phyloP scores from a whole-genome alignment of 148 eudicot species.

The Rhododendron henanense region DNA sequence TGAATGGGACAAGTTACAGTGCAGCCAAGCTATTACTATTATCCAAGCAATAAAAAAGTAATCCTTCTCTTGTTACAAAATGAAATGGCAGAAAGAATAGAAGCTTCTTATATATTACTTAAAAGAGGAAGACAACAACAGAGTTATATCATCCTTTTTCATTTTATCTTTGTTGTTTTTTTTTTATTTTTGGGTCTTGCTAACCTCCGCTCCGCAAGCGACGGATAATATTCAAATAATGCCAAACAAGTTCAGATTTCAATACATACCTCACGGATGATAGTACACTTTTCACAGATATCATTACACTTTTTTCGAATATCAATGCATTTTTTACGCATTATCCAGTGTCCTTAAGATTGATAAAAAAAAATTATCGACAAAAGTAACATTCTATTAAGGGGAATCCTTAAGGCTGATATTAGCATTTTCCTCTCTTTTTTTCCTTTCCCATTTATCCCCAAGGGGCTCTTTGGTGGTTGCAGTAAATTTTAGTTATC shows the following conservation, averaged over 20 bases:
- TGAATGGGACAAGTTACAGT: background rate
- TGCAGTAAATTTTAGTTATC: slow-evolving; percentile 34
- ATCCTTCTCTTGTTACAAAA: background rate
- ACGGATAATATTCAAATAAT: no score
- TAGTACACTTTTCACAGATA: no score
- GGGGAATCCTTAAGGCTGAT: no score
- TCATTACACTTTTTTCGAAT: no score
- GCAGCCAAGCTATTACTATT: background rate
- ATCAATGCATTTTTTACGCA: no score
- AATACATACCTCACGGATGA: no score
- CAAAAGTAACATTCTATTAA: no score
- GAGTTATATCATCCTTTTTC: background rate
- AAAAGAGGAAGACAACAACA: background rate
- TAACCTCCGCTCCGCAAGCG: no score
- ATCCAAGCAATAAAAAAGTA: background rate
- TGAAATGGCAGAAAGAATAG: slow-evolving; percentile 19
- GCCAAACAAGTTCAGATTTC: no score
- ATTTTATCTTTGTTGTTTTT: background rate
- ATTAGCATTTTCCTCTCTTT: background rate
- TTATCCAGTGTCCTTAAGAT: background rate
- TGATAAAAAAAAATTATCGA: no score
- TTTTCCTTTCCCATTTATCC: background rate
- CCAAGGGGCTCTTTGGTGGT: slow-evolving; percentile 23
- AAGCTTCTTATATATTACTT: slow-evolving; percentile 43
- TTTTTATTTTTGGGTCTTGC: background rate